Base-by-base conservation (phyloP, 305 asterid species). In the Fraxinus dipetala region DNA sequence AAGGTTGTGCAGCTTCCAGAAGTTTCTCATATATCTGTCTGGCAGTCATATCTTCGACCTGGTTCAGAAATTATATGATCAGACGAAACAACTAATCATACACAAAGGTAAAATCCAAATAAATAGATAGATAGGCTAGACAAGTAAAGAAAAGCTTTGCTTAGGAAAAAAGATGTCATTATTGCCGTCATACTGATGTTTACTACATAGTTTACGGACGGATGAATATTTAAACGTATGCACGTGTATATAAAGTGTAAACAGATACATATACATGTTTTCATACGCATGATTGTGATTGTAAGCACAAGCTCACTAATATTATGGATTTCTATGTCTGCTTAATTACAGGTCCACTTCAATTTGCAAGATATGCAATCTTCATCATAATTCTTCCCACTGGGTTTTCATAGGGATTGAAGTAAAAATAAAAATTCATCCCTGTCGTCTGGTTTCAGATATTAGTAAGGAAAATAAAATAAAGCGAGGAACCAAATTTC, bases 31-130 rank as follows among this genome's bases (percentile, higher is more conserved):
- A 92, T 5, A 91, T 92, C 85, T 92, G 94, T 74, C 94, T 88
- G 45, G 94, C 95, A 7, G 91, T 88, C 91, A 92, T 56, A 89
- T 92, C 97, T 86, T 92, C 97, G 81, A 45, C 95, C 97, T 92
- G 90, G 76, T 82, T 80, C 78, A 78, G 6, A 63, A 75, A 75
- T 16, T 13, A n/a, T 36, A 38, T 32, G 28, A 22, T 56, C 22
- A 30, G 9, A 72, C n/a, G 16, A 43, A 45, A 13, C 18, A 76
- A 40, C 34, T 24, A 59, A 28, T 22, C 14, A 0, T 8, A 8
- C 13, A 18, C 34, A 34, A 18, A 67, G 1, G 35, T 16, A 70
- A 22, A 11, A 4, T 65, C 16, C 72, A 22, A 26, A 63, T 28
- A 26, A 65, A 65, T 20, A 26, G n/a, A 65, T 24, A 4, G 73